Evolutionary conservation across 2,329 filamentous ascomycete genomes (phyloP).

Genomic region (Aspergillus novoparasiticus): DNA sequence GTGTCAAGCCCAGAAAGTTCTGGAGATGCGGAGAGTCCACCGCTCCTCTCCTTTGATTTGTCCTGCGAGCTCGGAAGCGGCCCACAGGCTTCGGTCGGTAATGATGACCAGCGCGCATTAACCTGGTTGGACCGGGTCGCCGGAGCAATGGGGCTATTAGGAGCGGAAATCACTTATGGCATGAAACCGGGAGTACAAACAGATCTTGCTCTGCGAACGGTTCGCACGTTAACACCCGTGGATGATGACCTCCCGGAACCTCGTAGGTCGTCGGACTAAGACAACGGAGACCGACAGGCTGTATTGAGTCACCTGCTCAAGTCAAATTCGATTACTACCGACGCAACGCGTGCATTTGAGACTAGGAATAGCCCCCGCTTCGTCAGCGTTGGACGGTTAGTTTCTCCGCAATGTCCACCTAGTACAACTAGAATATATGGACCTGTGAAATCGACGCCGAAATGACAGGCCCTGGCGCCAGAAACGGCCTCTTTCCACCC

Average conservation of each 20-base stretch:
- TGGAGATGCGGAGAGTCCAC: background rate
- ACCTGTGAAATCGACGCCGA: too few relatives aligned
- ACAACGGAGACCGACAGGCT: background rate
- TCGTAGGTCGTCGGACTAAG: background rate
- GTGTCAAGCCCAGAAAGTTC: background rate
- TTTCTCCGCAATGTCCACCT: background rate
- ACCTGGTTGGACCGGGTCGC: background rate
- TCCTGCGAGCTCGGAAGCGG: background rate
- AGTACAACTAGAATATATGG: background rate
- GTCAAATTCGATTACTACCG: too few relatives aligned
- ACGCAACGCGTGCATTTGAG: background rate
- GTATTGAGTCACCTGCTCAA: background rate
- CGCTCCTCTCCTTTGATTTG: background rate
- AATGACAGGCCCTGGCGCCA: too few relatives aligned
- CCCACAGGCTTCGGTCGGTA: background rate
- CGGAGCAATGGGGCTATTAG: background rate
- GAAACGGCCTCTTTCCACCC: too few relatives aligned
- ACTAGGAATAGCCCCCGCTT: background rate
- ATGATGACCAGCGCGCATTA: background rate
- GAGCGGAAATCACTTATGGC: background rate
- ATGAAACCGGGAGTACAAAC: background rate
- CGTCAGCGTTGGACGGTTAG: background rate
- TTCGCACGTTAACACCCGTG: background rate
- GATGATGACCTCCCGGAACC: background rate
- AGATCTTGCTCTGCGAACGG: background rate